Percentiles rank a stretch among this genome's conserved stretches.
Evolutionary conservation across 305 asterid genomes (phyloP).

Genomic region (Fraxinus nigra): DNA sequence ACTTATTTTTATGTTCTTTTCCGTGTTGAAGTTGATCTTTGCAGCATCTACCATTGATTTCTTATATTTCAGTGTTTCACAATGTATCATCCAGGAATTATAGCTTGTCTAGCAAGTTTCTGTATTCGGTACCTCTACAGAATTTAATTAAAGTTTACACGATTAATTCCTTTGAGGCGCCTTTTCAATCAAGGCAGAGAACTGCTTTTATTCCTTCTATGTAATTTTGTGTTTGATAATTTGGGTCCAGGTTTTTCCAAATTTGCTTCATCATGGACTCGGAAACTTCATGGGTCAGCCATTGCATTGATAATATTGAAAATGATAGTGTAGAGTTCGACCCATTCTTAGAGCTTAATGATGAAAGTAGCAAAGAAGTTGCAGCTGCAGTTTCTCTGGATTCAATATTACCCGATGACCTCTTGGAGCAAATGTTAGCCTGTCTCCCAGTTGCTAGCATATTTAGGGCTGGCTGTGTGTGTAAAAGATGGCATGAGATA

Average conservation of each 20-base stretch:
- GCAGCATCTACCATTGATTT: not conserved
- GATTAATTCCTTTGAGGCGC: not conserved
- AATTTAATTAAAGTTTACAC: not conserved
- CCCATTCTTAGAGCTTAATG: conserved; percentile 48
- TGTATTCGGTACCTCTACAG: not conserved
- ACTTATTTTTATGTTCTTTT: not conserved
- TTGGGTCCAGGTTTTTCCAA: conserved; percentile 29
- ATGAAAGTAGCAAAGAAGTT: conserved; percentile 45
- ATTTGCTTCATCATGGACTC: conserved; percentile 55
- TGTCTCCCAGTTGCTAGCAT: conserved; percentile 78
- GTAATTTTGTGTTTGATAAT: not conserved
- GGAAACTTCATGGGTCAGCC: conserved; percentile 83
- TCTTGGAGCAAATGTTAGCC: conserved; percentile 74
- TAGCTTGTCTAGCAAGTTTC: conserved; percentile 12
- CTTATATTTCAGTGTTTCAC: not conserved
- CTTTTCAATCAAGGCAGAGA: not conserved
- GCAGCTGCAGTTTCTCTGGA: conserved; percentile 52
- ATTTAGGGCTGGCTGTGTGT: conserved; percentile 74
- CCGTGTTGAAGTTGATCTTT: not conserved
- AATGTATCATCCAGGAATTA: not conserved
- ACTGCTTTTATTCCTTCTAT: not conserved
- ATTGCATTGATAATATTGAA: conserved; percentile 39
- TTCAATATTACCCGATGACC: conserved; percentile 71
- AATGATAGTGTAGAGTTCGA: conserved; percentile 29
- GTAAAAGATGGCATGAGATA: conserved; percentile 81